A percentile compares a stretch with the other conserved stretches of the same genome.
These are phyloP conservation scores for Gliomastix tumulicola DNA, from an alignment of 2,329 filamentous ascomycete genomes.

Conservation along the genomic window DNA sequence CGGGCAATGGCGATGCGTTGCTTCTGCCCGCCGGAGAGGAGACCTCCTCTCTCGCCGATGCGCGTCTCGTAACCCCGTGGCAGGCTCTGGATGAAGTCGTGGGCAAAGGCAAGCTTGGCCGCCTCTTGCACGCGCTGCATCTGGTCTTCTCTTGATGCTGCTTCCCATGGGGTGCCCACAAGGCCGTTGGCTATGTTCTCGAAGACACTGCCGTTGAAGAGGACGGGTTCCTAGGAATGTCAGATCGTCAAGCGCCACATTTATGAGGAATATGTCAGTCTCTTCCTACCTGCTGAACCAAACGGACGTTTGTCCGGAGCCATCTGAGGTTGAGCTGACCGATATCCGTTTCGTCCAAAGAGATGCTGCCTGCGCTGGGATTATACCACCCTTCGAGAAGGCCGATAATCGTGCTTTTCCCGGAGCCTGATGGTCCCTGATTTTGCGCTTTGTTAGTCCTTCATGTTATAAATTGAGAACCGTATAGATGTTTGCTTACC, in stretches of 20 bases:
- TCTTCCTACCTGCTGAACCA: conserved; percentile 23
- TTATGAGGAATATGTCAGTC: not conserved
- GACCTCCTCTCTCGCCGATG: conserved; percentile 56
- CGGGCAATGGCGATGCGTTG: conserved; percentile 80
- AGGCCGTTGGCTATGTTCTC: conserved; percentile 48
- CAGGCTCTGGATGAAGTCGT: conserved; percentile 40
- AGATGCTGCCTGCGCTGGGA: not conserved
- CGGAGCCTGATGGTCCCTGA: conserved; percentile 1
- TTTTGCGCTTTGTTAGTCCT: no score
- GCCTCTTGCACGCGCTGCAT: conserved; percentile 35
- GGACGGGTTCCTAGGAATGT: conserved; percentile 29
- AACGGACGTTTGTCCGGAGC: conserved; percentile 35
- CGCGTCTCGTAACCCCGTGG: conserved; percentile 43
- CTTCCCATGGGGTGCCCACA: conserved; percentile 28
- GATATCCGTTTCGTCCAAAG: conserved; percentile 11
- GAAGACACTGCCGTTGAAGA: conserved; percentile 41
- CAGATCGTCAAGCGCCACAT: not conserved
- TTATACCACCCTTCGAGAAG: not conserved
- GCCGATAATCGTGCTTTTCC: conserved; percentile 14
- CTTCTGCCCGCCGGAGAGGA: conserved; percentile 87
- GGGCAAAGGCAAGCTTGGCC: conserved; percentile 39
- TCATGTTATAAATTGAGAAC: no score
- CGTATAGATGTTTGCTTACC: conserved; percentile 5
- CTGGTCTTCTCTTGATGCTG: conserved; percentile 30
- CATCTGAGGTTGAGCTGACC: conserved; percentile 31